Base-by-base conservation (phyloP, 805 yeast species). In the Candida krabiensis region DNA sequence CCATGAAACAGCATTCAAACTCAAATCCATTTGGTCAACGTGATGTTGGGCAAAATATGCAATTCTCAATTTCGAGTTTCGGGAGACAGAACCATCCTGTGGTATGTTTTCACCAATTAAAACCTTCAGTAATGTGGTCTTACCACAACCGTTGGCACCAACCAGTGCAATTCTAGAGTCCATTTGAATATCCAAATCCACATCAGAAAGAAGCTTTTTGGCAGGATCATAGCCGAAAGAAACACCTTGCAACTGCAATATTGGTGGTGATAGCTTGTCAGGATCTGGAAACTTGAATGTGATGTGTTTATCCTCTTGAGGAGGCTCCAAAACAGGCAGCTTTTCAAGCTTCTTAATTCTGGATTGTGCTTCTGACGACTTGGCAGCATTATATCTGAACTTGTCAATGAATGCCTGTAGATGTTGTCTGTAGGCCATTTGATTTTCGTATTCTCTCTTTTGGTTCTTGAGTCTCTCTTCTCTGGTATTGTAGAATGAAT, bases 141-240 rank as follows among this genome's bases (percentile, higher is more conserved):
- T 93, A 85, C 99, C 99, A 59, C 96, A 87, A 70, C 99, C 99
- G 61, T 93, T 93, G 43, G 97, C 98, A 75, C 99, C 99, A 43
- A 93, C 96, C 43, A 93, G 72, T 0, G 98, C 99, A 53, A 93
- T 86, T 63, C 99, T 77, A 1, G 97, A 89, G 55, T 90, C 86
- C 86, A 91, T 73, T 63, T 87, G 96, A 38, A 93, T 87, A 50
- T 88, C 95, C 44, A 93, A 63, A 50, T 90, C 96, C 28, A 90
- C 97, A 51, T 87, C 70, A 21, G 74, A 72, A 47, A 91, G 66
- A 41, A 90, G 64, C 21, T 87, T 66, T 39, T 79, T 80, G 3
- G 70, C 68, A 5, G 84, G 80, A 33, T 68, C 64, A 62, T 93
- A 93, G 31, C 96, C 96, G 58, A 93, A 93, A 0, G 87, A 69